Percentiles rank a stretch among this genome's conserved stretches.
Evolutionary conservation across 441 rosid species (phyloP).

Genomic region (Corymbia calophylla): DNA sequence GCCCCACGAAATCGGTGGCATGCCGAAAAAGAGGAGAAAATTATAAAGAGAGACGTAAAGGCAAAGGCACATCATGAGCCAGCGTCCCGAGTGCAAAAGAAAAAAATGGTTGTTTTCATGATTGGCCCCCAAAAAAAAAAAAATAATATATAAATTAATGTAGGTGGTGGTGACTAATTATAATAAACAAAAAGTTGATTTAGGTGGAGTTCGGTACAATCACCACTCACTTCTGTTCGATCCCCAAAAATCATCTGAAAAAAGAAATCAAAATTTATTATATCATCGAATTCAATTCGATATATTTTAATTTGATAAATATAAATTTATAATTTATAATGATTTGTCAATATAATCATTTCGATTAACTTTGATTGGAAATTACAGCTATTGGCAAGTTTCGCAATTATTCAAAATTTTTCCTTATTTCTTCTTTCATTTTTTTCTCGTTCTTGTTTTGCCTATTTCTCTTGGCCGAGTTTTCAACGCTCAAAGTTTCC

Average conservation of each 20-base stretch:
- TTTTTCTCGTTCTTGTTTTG: no score
- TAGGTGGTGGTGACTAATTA: background rate
- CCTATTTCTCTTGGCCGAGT: background rate
- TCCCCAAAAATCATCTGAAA: background rate
- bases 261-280: background rate
- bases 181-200: background rate
- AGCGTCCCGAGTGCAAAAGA: background rate
- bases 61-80: background rate
- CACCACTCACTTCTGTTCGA: background rate
- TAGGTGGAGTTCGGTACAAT: background rate
- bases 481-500: background rate
- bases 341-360: background rate
- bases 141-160: background rate
- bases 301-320: background rate
- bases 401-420: background rate
- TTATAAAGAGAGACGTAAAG: background rate
- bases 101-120: background rate
- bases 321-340: background rate
- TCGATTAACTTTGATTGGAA: rapidly evolving
- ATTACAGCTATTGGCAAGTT: rapidly evolving
- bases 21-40: background rate
- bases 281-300: rapidly evolving
- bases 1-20: background rate
- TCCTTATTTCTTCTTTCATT: background rate
- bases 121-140: background rate